These are phyloP conservation scores for Tubosaeta sp. DNA, from an alignment of 768 basidiomycete species.

Conservation along the genomic window DNA sequence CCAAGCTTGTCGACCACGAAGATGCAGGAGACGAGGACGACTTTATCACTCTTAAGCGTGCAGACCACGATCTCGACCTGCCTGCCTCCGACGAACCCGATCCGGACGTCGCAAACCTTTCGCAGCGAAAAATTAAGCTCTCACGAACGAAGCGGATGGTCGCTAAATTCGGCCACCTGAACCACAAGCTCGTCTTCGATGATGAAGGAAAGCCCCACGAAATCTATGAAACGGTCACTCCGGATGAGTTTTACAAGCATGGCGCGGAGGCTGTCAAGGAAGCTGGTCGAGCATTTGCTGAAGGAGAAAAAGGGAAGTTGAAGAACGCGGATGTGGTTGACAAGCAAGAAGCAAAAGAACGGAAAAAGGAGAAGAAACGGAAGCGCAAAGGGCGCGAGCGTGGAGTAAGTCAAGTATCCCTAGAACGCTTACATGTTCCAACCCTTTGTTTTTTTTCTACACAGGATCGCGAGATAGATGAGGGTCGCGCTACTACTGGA, in stretches of 20 bases:
- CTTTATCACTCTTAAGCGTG: slow-evolving; percentile 92
- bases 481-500: slow-evolving; percentile 24
- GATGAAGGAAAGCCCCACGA: slow-evolving; percentile 80
- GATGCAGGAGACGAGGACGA: slow-evolving; percentile 56
- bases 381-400: slow-evolving; percentile 81
- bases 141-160: slow-evolving; percentile 70
- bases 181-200: slow-evolving; percentile 84
- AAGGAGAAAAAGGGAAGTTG: slow-evolving; percentile 71
- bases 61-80: slow-evolving; percentile 79
- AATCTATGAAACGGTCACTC: slow-evolving; percentile 77
- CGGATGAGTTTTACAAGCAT: slow-evolving; percentile 67
- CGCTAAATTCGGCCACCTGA: slow-evolving; percentile 51
- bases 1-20: slow-evolving; percentile 75
- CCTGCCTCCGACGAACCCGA: slow-evolving; percentile 30
- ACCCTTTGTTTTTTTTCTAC: not conserved
- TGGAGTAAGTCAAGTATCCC: slow-evolving; percentile 19
- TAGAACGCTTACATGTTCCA: no score
- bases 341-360: slow-evolving; percentile 79
- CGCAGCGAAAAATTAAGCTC: slow-evolving; percentile 82
- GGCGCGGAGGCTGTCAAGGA: slow-evolving; percentile 61
- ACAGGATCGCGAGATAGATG: slow-evolving; percentile 30
- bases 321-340: slow-evolving; percentile 66
- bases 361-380: slow-evolving; percentile 87
- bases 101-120: slow-evolving; percentile 50
- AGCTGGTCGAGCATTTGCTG: slow-evolving; percentile 66